These are phyloP conservation scores for Recurvomyces mirabilis DNA, from an alignment of 495 filamentous ascomycete genomes.

Conservation along the genomic window DNA sequence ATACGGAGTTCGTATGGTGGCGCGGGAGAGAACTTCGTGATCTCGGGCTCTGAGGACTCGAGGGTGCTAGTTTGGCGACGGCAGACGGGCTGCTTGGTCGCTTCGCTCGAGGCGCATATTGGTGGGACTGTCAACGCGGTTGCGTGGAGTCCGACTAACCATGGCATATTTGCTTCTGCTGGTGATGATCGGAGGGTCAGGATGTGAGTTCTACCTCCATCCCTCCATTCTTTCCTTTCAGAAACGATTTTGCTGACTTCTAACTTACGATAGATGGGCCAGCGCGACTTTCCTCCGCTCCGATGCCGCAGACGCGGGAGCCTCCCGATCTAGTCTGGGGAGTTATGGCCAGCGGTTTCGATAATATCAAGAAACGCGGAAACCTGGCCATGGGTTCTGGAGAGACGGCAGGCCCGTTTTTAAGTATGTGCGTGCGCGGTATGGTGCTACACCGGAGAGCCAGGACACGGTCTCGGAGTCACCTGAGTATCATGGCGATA, in stretches of 20 bases:
- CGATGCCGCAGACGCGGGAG: neutral
- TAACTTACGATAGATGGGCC: neutral
- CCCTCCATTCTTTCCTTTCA: neutral
- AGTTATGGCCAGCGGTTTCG: no score
- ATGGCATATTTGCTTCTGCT: constrained; percentile 79
- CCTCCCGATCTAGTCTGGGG: constrained; percentile 2
- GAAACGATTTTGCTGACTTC: neutral
- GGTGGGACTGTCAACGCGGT: constrained; percentile 75
- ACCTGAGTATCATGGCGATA: no score
- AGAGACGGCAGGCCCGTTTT: no score
- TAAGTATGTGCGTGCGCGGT: no score
- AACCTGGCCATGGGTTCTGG: no score
- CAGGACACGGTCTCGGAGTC: no score
- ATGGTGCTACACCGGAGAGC: no score
- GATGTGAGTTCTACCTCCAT: constrained; percentile 61
- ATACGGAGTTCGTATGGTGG: constrained; percentile 81
- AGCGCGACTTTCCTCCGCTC: constrained; percentile 1
- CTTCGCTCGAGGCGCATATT: constrained; percentile 60
- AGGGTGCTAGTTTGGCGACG: constrained; percentile 84
- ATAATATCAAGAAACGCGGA: no score
- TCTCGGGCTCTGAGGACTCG: constrained; percentile 85
- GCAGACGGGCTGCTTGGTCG: constrained; percentile 61
- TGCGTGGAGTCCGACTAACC: constrained; percentile 75
- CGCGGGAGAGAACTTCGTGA: constrained; percentile 78
- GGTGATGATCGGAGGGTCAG: constrained; percentile 78